Evolutionary conservation across 2,329 filamentous ascomycete species (phyloP), one percentile per base, ranked within the genome.

Genomic region (Emmonsia crescens): DNA sequence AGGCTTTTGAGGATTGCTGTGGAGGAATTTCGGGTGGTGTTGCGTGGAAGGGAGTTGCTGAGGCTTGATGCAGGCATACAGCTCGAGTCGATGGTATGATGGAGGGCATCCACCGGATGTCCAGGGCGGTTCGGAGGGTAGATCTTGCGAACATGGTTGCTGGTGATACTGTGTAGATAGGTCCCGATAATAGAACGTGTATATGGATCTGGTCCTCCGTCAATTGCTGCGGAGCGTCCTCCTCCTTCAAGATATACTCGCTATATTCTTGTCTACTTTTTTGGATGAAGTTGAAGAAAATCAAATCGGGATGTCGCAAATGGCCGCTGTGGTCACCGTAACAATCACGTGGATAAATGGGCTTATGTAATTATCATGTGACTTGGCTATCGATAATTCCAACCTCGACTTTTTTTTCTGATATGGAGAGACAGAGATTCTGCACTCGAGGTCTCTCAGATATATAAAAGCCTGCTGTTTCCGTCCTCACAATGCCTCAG

Each of bases 61-160:
- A 69, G 59, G 71, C 70, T 68, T 77, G 73, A 65, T 78, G 76
- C 38, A 80, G 72, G 64, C 70, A 73, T 67, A 75, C 75, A 68
- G 75, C 75, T 68, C 76, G 75, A 55, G 67, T 61, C n/a, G 68
- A 68, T 51, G 71, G 66, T 60, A 70, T 66, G 60, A 65, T 66
- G 31, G 66, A 36, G 57, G 59, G 54, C 33, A 56, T 27, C 54
- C 52, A 44, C 44, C 60, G 57, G 42, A 60, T 36, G n/a, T 69
- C 72, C 67, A 66, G 66, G 63, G 66, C 68, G 64, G 66, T 66
- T 57, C 55, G 68, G 60, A 67, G 49, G 62, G 71, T 67, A 16
- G 73, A 69, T 64, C 75, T 71, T 57, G 74, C 72, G 55, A 76
- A 73, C 75, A 77, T 77, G 24, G 42, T 68, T 54, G 44, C 29